phyloP scores from a whole-genome alignment of 352 stramenopile species.

The Globisporangium megalacanthum region DNA sequence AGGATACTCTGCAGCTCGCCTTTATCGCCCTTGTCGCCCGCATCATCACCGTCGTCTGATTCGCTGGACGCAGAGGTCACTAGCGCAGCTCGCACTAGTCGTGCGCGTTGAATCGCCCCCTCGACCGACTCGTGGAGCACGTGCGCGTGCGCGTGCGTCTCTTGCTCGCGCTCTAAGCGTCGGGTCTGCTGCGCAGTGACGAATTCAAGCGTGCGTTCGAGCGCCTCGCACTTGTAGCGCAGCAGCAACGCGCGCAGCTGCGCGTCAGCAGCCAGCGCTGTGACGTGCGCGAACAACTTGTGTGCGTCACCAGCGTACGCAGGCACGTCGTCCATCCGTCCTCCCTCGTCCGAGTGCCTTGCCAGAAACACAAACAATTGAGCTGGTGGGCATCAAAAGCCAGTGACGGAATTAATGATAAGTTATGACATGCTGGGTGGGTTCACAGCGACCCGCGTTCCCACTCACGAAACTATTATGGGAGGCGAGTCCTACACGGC shows the following conservation, averaged over 20 bases:
- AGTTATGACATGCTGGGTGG: too few species aligned
- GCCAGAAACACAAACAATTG: too few species aligned
- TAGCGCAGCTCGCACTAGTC: slow-evolving; percentile 32
- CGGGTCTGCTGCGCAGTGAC: slow-evolving; percentile 6
- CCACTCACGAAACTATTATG: too few species aligned
- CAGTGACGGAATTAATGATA: too few species aligned
- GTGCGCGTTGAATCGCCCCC: slow-evolving; percentile 40
- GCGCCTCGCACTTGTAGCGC: slow-evolving; percentile 30
- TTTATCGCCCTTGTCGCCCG: slow-evolving; percentile 2
- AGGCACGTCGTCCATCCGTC: too few species aligned
- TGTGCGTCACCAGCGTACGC: slow-evolving; percentile 1
- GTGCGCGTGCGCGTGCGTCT: slow-evolving; percentile 20
- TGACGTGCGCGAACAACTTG: slow-evolving; percentile 10
- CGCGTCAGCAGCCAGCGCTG: slow-evolving; percentile 20
- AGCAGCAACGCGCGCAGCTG: slow-evolving; percentile 25
- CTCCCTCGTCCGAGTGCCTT: too few species aligned
- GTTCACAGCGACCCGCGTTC: too few species aligned
- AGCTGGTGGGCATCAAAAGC: too few species aligned
- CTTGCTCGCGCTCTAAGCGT: slow-evolving; percentile 6
- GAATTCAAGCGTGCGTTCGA: slow-evolving; percentile 24
- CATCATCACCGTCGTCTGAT: slow-evolving; percentile 1
- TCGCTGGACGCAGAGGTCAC: neutral
- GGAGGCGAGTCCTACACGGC: too few species aligned
- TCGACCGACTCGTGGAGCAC: slow-evolving; percentile 33
- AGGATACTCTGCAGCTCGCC: slow-evolving; percentile 24